Percentiles rank a stretch among this genome's conserved stretches.
Conservation (phyloP, 495 filamentous ascomycete species). For the Aeminium ludgeri region DNA sequence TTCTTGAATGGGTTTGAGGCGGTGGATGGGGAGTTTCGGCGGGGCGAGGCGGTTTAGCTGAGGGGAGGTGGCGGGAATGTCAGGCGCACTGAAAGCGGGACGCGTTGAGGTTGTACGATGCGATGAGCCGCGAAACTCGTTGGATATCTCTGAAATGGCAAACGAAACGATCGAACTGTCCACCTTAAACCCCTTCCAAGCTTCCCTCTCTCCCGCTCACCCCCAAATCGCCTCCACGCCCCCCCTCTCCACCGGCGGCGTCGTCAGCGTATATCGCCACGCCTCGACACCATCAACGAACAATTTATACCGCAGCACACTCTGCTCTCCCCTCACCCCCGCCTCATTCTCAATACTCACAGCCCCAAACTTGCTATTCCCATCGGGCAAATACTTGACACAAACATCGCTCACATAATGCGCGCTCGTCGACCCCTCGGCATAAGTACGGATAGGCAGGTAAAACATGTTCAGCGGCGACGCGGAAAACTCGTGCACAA, state of each 20-base stretch:
- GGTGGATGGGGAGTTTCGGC: slow-evolving; percentile 70
- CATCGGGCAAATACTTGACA: slow-evolving; percentile 58
- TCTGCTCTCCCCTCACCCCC: slow-evolving; percentile 22
- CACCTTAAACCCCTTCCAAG: no score
- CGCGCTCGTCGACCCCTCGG: slow-evolving; percentile 12
- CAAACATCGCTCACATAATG: slow-evolving; percentile 14
- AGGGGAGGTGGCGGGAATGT: no score
- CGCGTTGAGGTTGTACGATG: no score
- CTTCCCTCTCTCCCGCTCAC: slow-evolving; percentile 13
- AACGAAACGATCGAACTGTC: no score
- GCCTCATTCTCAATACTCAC: slow-evolving; percentile 55
- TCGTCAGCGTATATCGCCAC: slow-evolving; percentile 40
- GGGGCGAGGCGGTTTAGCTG: no score
- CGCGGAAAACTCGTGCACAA: slow-evolving; percentile 64
- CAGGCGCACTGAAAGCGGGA: no score
- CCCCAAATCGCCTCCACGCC: slow-evolving; percentile 27
- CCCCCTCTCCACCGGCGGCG: slow-evolving; percentile 19
- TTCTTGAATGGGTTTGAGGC: slow-evolving; percentile 80
- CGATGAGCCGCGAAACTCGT: no score
- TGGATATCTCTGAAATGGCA: no score
- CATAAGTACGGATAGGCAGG: slow-evolving; percentile 67
- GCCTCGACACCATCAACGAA: slow-evolving; percentile 63
- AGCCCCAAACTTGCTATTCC: slow-evolving; percentile 80
- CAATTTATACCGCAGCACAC: slow-evolving; percentile 60
- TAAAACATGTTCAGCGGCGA: slow-evolving; percentile 89